Evolutionary conservation across 192 early-diverging fungal species (phyloP).

Genomic region (Umbelopsis sp.): DNA sequence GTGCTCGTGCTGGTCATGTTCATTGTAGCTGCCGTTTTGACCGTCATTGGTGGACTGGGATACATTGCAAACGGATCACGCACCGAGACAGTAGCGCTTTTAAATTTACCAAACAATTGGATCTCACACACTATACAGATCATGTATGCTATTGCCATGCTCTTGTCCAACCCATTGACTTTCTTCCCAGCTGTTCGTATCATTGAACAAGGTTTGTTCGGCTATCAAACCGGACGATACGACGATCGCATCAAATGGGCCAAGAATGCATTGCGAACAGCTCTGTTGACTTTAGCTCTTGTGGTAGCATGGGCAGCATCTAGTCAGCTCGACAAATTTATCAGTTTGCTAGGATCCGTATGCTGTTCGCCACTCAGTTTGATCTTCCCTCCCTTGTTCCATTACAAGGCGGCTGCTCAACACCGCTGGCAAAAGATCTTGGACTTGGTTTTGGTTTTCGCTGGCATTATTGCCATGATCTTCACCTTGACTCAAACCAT

Average conservation of each 20-base stretch:
- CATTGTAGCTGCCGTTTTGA: conserved; percentile 67
- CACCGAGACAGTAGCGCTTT: conserved; percentile 75
- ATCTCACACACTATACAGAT: conserved; percentile 67
- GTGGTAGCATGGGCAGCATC: conserved; percentile 68
- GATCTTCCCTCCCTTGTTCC: conserved; percentile 83
- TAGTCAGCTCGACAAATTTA: conserved; percentile 78
- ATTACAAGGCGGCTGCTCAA: conserved; percentile 56
- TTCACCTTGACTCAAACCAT: conserved; percentile 27
- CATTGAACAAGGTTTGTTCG: conserved; percentile 71
- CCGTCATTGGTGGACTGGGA: conserved; percentile 66
- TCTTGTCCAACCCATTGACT: conserved; percentile 78
- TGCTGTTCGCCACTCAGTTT: conserved; percentile 70
- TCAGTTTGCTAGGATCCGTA: conserved; percentile 79
- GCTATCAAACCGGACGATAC: conserved; percentile 1
- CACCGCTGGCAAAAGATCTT: conserved; percentile 46
- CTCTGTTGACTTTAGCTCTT: conserved; percentile 2
- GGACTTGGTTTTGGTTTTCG: conserved; percentile 60
- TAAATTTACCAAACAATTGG: conserved; percentile 69
- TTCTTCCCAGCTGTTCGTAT: conserved; percentile 83
- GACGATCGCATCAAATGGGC: conserved; percentile 59
- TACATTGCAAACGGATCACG: conserved; percentile 75
- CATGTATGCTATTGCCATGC: conserved; percentile 81
- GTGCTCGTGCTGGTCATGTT: conserved; percentile 68
- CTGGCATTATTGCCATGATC: conserved; percentile 52
- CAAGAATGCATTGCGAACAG: conserved; percentile 60